These are phyloP conservation scores for Nothophaeocryptopus gaeumannii DNA, from an alignment of 2,329 filamentous ascomycete species.

Conservation along the genomic window DNA sequence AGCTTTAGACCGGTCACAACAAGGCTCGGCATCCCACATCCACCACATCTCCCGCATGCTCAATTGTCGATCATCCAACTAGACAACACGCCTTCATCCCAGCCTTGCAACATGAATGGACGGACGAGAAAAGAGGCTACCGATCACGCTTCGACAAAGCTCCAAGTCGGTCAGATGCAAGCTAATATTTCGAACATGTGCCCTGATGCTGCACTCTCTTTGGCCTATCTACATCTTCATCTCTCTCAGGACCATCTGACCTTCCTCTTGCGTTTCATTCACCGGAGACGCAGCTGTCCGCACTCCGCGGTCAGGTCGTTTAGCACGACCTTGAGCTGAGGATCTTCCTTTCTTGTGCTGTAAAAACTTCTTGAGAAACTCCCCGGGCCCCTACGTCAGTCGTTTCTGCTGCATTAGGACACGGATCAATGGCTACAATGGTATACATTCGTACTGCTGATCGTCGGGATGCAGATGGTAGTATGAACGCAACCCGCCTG, in stretches of 20 bases:
- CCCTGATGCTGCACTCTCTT: constrained; percentile 16
- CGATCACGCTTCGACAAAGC: neutral
- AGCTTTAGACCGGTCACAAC: too few relatives aligned
- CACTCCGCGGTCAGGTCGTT: too few relatives aligned
- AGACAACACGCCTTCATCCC: neutral
- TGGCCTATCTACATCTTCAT: constrained; percentile 12
- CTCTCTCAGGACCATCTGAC: constrained; percentile 3
- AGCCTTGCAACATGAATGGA: too few relatives aligned
- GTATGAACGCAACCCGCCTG: constrained; percentile 2
- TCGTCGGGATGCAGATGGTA: constrained; percentile 6
- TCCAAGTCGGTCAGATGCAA: neutral
- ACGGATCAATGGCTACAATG: constrained; percentile 11
- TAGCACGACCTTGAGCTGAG: too few relatives aligned
- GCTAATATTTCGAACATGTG: constrained; percentile 15
- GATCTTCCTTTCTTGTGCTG: too few relatives aligned
- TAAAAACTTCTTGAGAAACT: too few relatives aligned
- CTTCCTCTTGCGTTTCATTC: constrained; percentile 14
- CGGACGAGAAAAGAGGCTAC: constrained; percentile 1
- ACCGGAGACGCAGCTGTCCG: neutral
- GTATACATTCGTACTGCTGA: neutral
- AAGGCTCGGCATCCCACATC: constrained; percentile 2
- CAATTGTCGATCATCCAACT: neutral
- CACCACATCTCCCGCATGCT: neutral
- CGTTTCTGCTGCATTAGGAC: constrained; percentile 1
- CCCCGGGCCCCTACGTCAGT: too few relatives aligned